Evolutionary conservation across 768 basidiomycete genomes (phyloP).

Genomic region (Lyophyllum atratum): DNA sequence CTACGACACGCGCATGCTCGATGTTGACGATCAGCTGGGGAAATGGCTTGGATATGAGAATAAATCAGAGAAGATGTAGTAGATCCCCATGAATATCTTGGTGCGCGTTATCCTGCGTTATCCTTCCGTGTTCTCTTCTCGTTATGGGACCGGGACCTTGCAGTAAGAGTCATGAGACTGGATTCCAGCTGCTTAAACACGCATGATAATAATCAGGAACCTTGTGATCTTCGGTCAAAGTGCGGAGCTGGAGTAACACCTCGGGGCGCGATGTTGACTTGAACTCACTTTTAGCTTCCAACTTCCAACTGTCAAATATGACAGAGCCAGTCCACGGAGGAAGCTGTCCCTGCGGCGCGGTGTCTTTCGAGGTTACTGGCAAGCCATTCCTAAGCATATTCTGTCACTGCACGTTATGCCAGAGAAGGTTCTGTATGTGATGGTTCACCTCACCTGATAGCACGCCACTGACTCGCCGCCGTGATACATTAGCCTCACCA

Average conservation of each 20-base stretch:
- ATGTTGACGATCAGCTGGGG: slow-evolving; percentile 52
- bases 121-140: too few species aligned
- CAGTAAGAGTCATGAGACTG: too few species aligned
- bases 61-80: slow-evolving; percentile 30
- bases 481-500: slow-evolving; percentile 44
- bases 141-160: too few species aligned
- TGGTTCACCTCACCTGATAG: background rate
- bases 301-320: background rate
- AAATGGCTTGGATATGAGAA: slow-evolving; percentile 69
- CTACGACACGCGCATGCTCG: slow-evolving; percentile 62
- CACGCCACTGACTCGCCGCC: background rate
- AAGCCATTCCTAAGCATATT: slow-evolving; percentile 55
- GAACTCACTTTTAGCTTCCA: too few species aligned
- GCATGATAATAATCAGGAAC: too few species aligned
- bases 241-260: too few species aligned
- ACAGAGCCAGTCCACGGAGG: slow-evolving; percentile 35
- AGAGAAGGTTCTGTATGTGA: slow-evolving; percentile 50
- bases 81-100: too few species aligned
- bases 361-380: slow-evolving; percentile 47
- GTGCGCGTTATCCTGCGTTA: too few species aligned
- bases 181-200: too few species aligned
- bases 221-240: too few species aligned
- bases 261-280: too few species aligned
- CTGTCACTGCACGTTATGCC: slow-evolving; percentile 70
- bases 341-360: slow-evolving; percentile 57